Evolutionary conservation across 2,329 filamentous ascomycete species (phyloP).

Genomic region (Gliomastix tumulicola): DNA sequence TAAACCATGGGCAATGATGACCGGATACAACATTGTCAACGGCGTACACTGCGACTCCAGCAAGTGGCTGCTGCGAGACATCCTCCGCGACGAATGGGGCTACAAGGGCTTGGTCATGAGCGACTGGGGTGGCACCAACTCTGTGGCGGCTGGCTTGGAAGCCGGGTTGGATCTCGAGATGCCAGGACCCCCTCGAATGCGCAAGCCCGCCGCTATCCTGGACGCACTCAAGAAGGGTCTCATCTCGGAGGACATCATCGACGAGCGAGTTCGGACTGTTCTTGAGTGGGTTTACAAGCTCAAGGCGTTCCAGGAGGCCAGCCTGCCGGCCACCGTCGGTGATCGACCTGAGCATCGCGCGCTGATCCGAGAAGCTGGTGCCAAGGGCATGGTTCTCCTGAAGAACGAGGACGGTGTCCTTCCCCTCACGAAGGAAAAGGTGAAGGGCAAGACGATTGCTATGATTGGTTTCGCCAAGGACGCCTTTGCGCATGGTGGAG

Average conservation of each 20-base stretch:
- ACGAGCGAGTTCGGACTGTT: slow-evolving; percentile 18
- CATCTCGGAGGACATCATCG: slow-evolving; percentile 11
- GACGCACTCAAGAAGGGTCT: slow-evolving; percentile 14
- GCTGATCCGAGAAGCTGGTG: slow-evolving; percentile 14
- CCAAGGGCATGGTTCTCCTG: slow-evolving; percentile 53
- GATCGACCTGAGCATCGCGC: slow-evolving; percentile 14
- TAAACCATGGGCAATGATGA: slow-evolving; percentile 35
- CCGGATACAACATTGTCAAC: slow-evolving; percentile 39
- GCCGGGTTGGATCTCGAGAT: slow-evolving; percentile 23
- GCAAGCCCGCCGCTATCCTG: slow-evolving; percentile 12
- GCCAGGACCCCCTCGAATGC: slow-evolving; percentile 21
- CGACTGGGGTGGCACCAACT: slow-evolving; percentile 33
- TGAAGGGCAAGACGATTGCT: slow-evolving; percentile 15
- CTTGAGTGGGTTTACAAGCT: slow-evolving; percentile 18
- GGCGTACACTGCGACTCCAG: slow-evolving; percentile 34
- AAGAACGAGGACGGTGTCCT: slow-evolving; percentile 53
- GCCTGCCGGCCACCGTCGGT: slow-evolving; percentile 7
- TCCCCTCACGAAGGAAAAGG: slow-evolving; percentile 30
- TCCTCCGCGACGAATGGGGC: slow-evolving; percentile 34
- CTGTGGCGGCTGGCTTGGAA: slow-evolving; percentile 20
- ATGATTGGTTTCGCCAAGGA: slow-evolving; percentile 22
- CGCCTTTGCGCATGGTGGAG: slow-evolving; percentile 20
- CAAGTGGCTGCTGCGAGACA: slow-evolving; percentile 24
- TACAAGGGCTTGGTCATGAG: slow-evolving; percentile 38
- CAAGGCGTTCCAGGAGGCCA: slow-evolving; percentile 11